A percentile compares a stretch with the other conserved stretches of the same genome.
These are phyloP conservation scores for Clarireedia homoeocarpa DNA, from an alignment of 2,329 filamentous ascomycete species.

Conservation along the genomic window DNA sequence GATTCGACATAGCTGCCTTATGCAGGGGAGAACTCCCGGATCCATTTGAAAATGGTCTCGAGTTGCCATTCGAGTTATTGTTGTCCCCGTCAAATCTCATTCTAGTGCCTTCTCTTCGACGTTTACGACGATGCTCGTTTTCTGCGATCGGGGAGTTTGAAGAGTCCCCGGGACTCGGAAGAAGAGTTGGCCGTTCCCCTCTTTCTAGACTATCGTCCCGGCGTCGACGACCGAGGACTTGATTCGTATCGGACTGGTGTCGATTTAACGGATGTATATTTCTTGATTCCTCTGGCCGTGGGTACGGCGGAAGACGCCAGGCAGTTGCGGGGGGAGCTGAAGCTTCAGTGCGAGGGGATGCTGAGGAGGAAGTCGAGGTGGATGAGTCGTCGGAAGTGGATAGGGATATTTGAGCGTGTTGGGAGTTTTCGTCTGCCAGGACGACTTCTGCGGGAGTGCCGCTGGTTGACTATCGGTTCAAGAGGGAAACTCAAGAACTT, in stretches of 20 bases:
- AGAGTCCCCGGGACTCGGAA: constrained; percentile 22
- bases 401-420: constrained; percentile 45
- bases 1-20: constrained; percentile 34
- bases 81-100: constrained; percentile 57
- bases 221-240: constrained; percentile 43
- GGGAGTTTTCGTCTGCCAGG: constrained; percentile 64
- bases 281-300: not conserved
- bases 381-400: constrained; percentile 60
- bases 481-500: constrained; percentile 7
- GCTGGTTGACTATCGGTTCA: constrained; percentile 21
- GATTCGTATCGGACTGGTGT: constrained; percentile 17
- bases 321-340: constrained; percentile 32
- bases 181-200: constrained; percentile 31
- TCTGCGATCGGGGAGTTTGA: constrained; percentile 13
- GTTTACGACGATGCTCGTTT: constrained; percentile 42
- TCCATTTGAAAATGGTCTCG: constrained; percentile 49
- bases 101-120: constrained; percentile 46
- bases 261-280: not conserved
- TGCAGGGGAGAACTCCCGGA: constrained; percentile 36
- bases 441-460: constrained; percentile 50
- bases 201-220: constrained; percentile 36
- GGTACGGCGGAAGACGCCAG: not conserved
- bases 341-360: constrained; percentile 39
- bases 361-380: constrained; percentile 45
- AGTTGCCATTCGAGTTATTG: constrained; percentile 46